Base-by-base conservation (phyloP, 2,329 filamentous ascomycete genomes). In the Fusarium sublunatum region DNA sequence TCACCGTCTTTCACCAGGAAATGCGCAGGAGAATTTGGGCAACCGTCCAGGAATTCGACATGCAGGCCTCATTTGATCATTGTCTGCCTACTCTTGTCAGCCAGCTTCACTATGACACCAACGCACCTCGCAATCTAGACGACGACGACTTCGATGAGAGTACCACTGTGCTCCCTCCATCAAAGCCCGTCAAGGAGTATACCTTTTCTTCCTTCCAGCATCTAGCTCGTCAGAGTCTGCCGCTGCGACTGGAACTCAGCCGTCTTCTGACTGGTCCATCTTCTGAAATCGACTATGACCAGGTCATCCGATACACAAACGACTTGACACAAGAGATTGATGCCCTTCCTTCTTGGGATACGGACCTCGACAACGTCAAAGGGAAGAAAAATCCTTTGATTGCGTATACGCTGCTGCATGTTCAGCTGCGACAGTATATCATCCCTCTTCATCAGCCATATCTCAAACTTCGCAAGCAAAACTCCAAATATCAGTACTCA, bases 21-120 rank as follows among this genome's bases (percentile, higher is more conserved):
- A 87, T 88, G 85, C 78, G 85, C 25, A 77, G 85, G 38, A 78
- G 86, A 19, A 80, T 88, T 39, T 88, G 86, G 86, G 79, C 85
- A 2, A 87, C 85, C 3, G 82, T 88, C 19, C 82, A 86, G 57
- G 84, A 87, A 71, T 86, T 87, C 59, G 85, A 88, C 58, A 80
- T 88, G 71, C 85, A 88, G 71, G 82, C 85, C 2, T 85, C 84
- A 1, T 86, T 87, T 61, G 85, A 88, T 62, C 83, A 86, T 58
- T 85, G 85, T 6, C 73, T 87, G 48, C 86, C 86, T 1, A 86
- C 84, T 0, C 76, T 88, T 38, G 75, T 87, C 36, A 82, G 83
- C 68, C 82, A 86, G 25, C 74, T 88, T 34, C 81, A 86, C 68
- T 83, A 82, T 67, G 83, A 87, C 59, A 80, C 81, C 26, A 79